These are phyloP conservation scores for Termitomyces sp. DNA, from an alignment of 768 basidiomycete species.

Conservation along the genomic window DNA sequence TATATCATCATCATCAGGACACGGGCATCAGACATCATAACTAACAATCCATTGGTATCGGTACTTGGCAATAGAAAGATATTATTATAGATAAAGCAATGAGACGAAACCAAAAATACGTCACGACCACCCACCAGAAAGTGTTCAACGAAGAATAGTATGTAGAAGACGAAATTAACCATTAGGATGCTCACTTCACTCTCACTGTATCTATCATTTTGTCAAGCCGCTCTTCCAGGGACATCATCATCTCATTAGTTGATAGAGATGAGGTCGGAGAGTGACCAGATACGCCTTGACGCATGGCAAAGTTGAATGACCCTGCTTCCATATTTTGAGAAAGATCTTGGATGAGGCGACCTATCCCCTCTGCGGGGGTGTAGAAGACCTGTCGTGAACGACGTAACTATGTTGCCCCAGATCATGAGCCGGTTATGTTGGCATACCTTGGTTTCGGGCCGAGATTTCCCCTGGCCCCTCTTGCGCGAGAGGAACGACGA, in stretches of 20 bases:
- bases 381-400: conserved; percentile 55
- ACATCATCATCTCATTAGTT: conserved; percentile 57
- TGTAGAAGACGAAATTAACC: conserved; percentile 13
- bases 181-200: conserved; percentile 15
- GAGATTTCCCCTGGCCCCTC: conserved; percentile 49
- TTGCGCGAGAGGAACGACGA: conserved; percentile 58
- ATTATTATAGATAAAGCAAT: conserved; percentile 19
- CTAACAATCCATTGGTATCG: conserved; percentile 18
- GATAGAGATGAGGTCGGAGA: conserved; percentile 64
- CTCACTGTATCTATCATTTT: conserved; percentile 55
- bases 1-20: conserved; percentile 8
- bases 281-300: conserved; percentile 29
- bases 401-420: conserved; percentile 21
- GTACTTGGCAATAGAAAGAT: conserved; percentile 13
- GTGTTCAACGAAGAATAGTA: conserved; percentile 16
- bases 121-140: conserved; percentile 3
- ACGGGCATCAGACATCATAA: conserved; percentile 14
- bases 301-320: conserved; percentile 64
- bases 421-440: conserved; percentile 7
- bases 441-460: conserved; percentile 80
- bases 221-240: conserved; percentile 72
- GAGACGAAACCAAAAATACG: conserved; percentile 15
- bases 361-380: conserved; percentile 73
- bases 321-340: conserved; percentile 79
- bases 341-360: conserved; percentile 76